Evolutionary conservation across 2,329 filamentous ascomycete species (phyloP).

Genomic region (Zymoseptoria crescenta): DNA sequence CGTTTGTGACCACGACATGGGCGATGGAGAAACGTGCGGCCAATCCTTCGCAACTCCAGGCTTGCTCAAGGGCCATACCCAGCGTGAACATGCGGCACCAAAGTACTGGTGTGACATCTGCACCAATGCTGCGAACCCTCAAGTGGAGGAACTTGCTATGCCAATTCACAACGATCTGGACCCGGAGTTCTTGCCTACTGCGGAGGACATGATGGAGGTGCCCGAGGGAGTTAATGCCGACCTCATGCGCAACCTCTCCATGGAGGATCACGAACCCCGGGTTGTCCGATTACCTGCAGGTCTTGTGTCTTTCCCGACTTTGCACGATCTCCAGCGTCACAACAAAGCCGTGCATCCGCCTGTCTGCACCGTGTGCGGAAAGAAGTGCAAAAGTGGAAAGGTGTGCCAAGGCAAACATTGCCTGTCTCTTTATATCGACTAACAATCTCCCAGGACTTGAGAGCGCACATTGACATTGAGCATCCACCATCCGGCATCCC

Average conservation of each 20-base stretch:
- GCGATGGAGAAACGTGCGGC: conserved; percentile 49
- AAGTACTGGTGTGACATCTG: conserved; percentile 74
- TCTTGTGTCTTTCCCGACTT: conserved; percentile 55
- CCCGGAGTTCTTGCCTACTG: conserved; percentile 14
- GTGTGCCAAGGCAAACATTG: neutral
- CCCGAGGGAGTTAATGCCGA: conserved; percentile 8
- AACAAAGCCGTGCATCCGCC: conserved; percentile 63
- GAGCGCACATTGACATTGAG: conserved; percentile 65
- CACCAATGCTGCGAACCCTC: conserved; percentile 23
- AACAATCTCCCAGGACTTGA: conserved; percentile 51
- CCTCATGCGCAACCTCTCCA: conserved; percentile 11
- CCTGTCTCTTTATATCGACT: neutral
- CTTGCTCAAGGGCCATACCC: conserved; percentile 63
- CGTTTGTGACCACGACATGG: conserved; percentile 53
- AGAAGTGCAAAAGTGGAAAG: conserved; percentile 50
- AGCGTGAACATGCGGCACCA: conserved; percentile 58
- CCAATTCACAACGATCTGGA: conserved; percentile 15
- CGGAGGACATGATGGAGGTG: conserved; percentile 9
- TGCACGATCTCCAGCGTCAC: conserved; percentile 64
- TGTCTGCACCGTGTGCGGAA: conserved; percentile 66
- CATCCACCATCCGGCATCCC: neutral
- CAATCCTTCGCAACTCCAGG: conserved; percentile 66
- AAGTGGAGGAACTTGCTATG: neutral
- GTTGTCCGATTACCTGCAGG: conserved; percentile 22
- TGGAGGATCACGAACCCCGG: conserved; percentile 25